Base-by-base conservation (phyloP, 2,329 filamentous ascomycete genomes). In the Herpotrichia juniperi region DNA sequence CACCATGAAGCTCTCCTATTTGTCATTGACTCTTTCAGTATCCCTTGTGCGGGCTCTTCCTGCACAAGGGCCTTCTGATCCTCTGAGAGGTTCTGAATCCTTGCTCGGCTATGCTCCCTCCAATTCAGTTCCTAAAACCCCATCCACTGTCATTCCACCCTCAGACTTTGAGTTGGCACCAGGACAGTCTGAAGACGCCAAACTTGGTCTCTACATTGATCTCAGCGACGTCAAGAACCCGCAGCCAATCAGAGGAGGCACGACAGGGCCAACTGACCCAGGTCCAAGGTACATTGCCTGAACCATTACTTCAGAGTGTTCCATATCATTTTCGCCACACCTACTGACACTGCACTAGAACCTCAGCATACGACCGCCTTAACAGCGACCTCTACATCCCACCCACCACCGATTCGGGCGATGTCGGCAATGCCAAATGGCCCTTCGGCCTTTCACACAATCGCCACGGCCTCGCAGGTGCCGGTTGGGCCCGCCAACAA, bases 401-500 rank as follows among this genome's bases (percentile, higher is more conserved):
- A 12, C 73, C 75, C 2, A 57, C 62, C 6, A 76, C 75, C 5
- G 75, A 78, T 51, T 35, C 57, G n/a, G 74, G 76, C 0, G 70
- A 74, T 51, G 67, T 73, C 0, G 51, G 60, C 1, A 75, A 77
- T 17, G 73, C 72, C 4, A 76, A 76, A 51, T 78, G 75, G 75
- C 75, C 74, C 0, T 64, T 77, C n/a, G 72, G 65, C 10, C 60
- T 76, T 2, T 75, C 72, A 0, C 73, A 75, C 51, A 76, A 76
- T 31, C 65, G 74, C 9, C 74, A 75, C 42, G 74, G 75, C 6
- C 53, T 74, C 5, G 66, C 69, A 9, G 67, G 66, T n/a, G 66
- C 74, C 14, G 75, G 76, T 7, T 77, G 70, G 68, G 74, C 75
- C 9, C 61, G 75, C 42, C 72, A 75, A 43, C 75, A 78, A 52